These are phyloP conservation scores for Aspergillus arachidicola DNA, from an alignment of 2,329 filamentous ascomycete species.

Conservation along the genomic window DNA sequence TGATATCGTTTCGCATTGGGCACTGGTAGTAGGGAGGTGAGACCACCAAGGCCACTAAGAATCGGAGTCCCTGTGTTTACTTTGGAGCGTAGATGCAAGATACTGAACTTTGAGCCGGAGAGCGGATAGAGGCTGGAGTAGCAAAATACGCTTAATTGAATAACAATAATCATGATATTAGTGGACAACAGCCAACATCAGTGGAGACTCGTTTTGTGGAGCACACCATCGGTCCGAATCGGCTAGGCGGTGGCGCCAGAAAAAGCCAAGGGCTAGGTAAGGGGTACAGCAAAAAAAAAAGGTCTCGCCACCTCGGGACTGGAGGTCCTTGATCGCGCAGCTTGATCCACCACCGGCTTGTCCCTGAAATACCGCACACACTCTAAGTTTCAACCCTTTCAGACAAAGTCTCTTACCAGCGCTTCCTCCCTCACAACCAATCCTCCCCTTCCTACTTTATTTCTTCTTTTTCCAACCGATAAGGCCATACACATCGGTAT, in stretches of 20 bases:
- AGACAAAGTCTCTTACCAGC: background rate
- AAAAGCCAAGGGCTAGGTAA: slow-evolving; percentile 18
- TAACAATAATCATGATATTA: slow-evolving; percentile 1
- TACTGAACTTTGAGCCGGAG: background rate
- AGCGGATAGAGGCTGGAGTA: background rate
- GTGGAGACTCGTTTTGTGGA: background rate
- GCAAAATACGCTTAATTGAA: background rate
- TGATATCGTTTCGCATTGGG: background rate
- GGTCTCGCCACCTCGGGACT: slow-evolving; percentile 41
- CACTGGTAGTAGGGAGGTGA: background rate
- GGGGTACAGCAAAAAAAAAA: slow-evolving; percentile 21
- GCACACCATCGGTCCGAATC: slow-evolving; percentile 27
- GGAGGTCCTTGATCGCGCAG: slow-evolving; percentile 22
- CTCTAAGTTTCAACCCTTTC: background rate
- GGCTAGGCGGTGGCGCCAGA: slow-evolving; percentile 38
- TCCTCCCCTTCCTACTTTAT: background rate
- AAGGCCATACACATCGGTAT: background rate
- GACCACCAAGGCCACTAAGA: too few relatives aligned
- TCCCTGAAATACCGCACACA: slow-evolving; percentile 24
- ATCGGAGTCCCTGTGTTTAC: background rate
- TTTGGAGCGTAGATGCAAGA: background rate
- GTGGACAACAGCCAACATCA: slow-evolving; percentile 1
- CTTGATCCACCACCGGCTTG: slow-evolving; percentile 12
- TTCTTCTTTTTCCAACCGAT: background rate
- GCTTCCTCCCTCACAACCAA: background rate